phyloP scores from a whole-genome alignment of 768 basidiomycete genomes.

The Suillus fuscotomentosus region DNA sequence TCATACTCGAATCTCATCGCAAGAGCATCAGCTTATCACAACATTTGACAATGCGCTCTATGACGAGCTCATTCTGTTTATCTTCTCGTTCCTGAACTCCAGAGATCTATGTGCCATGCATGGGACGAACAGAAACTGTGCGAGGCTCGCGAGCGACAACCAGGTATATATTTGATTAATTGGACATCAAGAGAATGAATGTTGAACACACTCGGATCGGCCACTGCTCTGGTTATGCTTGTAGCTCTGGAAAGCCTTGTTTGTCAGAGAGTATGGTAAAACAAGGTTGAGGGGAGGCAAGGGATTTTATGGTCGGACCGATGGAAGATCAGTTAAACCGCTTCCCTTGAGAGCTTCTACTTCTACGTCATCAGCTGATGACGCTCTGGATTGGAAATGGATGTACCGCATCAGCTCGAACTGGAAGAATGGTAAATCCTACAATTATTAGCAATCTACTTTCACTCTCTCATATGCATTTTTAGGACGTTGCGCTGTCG shows the following conservation, averaged over 20 bases:
- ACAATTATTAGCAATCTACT: constrained; percentile 10
- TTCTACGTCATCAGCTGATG: constrained; percentile 23
- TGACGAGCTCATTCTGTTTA: constrained; percentile 72
- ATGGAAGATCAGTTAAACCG: constrained; percentile 57
- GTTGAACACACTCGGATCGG: constrained; percentile 16
- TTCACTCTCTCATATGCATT: constrained; percentile 21
- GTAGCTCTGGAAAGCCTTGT: constrained; percentile 69
- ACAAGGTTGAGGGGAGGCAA: constrained; percentile 64
- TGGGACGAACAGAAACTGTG: constrained; percentile 62
- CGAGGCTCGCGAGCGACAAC: constrained; percentile 63
- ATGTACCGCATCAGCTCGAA: constrained; percentile 86
- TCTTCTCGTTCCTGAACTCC: constrained; percentile 71
- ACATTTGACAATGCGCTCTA: constrained; percentile 60
- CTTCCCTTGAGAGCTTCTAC: constrained; percentile 50
- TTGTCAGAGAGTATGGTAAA: constrained; percentile 63
- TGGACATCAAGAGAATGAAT: constrained; percentile 7
- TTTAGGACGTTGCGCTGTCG: constrained; percentile 63
- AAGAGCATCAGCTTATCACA: constrained; percentile 17
- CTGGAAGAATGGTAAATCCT: constrained; percentile 68
- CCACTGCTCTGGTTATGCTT: constrained; percentile 2
- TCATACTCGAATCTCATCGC: constrained; percentile 12
- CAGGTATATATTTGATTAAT: constrained; percentile 44
- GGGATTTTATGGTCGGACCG: constrained; percentile 55
- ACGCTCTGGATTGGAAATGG: constrained; percentile 69
- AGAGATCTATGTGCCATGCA: constrained; percentile 67